These are phyloP conservation scores for Blastomyces silverae DNA, from an alignment of 2,329 filamentous ascomycete species.

Conservation along the genomic window DNA sequence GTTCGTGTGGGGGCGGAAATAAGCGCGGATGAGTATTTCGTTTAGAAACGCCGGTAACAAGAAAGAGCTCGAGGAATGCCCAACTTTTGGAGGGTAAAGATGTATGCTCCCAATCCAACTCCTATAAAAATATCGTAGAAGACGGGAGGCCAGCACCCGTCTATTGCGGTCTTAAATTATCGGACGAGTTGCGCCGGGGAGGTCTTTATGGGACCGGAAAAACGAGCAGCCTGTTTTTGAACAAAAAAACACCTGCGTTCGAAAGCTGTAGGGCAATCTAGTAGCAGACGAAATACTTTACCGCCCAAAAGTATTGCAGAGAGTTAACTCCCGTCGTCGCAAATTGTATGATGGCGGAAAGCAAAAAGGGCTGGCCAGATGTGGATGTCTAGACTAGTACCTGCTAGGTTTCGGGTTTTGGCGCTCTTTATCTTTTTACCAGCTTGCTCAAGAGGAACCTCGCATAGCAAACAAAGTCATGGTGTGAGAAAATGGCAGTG, in stretches of 20 bases:
- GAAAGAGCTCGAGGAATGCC: not conserved
- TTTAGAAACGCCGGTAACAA: not conserved
- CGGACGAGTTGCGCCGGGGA: not conserved
- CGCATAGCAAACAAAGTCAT: not conserved
- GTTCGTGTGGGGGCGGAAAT: not conserved
- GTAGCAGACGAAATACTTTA: not conserved
- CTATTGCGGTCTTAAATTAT: not conserved
- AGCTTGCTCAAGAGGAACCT: not conserved
- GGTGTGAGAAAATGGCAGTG: not conserved
- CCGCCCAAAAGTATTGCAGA: not conserved
- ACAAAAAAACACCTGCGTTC: not conserved
- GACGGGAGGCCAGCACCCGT: constrained; percentile 9
- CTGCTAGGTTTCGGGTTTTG: not conserved
- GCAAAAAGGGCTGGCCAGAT: not conserved
- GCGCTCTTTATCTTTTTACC: not conserved
- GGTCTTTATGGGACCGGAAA: not conserved
- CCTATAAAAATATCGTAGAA: not conserved
- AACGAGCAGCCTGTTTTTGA: not conserved
- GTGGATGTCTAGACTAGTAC: not conserved
- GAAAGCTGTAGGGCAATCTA: not conserved
- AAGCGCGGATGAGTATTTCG: not conserved
- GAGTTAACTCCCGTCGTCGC: not conserved
- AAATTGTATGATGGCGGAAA: not conserved
- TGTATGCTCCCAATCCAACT: not conserved
- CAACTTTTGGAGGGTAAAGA: not conserved